phyloP scores from a whole-genome alignment of 495 filamentous ascomycete genomes.

The Opeltia flavorubescens region DNA sequence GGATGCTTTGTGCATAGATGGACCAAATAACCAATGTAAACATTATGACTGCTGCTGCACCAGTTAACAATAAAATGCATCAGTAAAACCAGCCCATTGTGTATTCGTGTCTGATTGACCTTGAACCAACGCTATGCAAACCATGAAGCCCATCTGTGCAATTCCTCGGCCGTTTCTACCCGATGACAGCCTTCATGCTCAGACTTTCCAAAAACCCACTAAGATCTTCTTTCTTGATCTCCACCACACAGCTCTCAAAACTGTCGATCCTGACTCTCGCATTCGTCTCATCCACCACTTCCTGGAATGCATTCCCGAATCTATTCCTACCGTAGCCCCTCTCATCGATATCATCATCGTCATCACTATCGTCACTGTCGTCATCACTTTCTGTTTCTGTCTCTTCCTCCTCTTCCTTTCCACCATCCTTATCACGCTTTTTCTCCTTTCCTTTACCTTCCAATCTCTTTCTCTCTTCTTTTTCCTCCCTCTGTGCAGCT shows the following conservation, averaged over 20 bases:
- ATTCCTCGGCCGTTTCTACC: conserved; percentile 32
- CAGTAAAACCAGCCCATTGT: too few relatives aligned
- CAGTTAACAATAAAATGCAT: too few relatives aligned
- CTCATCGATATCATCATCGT: conserved; percentile 37
- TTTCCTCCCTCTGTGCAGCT: conserved; percentile 48
- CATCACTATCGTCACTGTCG: conserved; percentile 45
- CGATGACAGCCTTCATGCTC: conserved; percentile 84
- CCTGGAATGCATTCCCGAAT: conserved; percentile 91
- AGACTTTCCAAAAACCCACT: conserved; percentile 80
- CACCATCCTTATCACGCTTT: conserved; percentile 44
- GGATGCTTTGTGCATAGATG: too few relatives aligned
- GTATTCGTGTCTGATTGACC: too few relatives aligned
- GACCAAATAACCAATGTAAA: too few relatives aligned
- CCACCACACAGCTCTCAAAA: conserved; percentile 94
- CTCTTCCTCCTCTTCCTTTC: conserved; percentile 35
- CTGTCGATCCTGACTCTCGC: conserved; percentile 84
- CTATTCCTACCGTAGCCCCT: conserved; percentile 63
- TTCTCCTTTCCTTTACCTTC: conserved; percentile 23
- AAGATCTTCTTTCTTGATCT: conserved; percentile 91
- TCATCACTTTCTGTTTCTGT: conserved; percentile 39
- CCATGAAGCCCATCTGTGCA: too few relatives aligned
- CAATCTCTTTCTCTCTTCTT: conserved; percentile 42
- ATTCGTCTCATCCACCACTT: conserved; percentile 83
- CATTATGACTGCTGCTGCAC: too few relatives aligned
- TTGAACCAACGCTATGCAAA: background rate